Base-by-base conservation (phyloP, 202 grass and related monocot genomes). In the Elaeis oleifera region DNA sequence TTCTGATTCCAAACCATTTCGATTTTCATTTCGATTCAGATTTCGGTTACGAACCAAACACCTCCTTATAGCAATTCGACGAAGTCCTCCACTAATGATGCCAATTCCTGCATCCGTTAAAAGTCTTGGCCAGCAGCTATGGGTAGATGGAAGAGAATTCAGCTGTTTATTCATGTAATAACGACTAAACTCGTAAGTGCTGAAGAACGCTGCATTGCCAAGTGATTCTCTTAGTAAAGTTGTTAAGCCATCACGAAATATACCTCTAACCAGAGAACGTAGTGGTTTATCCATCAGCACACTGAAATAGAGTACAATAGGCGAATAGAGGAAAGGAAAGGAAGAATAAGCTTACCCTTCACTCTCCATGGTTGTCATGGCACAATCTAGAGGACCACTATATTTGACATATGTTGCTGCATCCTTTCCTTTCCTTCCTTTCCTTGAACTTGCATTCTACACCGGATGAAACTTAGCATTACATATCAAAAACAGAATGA, bases 361-460 rank as follows among this genome's bases (percentile, higher is more conserved):
- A 76, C 31, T 76, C 68, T 85, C 59, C 56, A 96, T 36, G 54
- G 84, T 96, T 88, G 88, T 96, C 21, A 78, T 28, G 71, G 81
- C 91, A 76, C 84, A 88, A 80, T 96, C 87, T 58, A 96, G 63
- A 71, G 91, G 91, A 22, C 91, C 86, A 21, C 70, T 74, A 60
- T 88, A 96, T 64, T 73, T 80, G 31, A 77, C 59, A 81, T 67
- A 75, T 23, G 60, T 68, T 62, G 65, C 6, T 32, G 71, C 19
- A 65, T 85, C 74, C 73, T 90, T 96, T 20, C 20, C 20, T 20
- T 20, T 20, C 20, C 20, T 20, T 20, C 20, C 20, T 20, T 20
- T 60, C 91, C 91, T 83, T 96, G 91, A 76, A 90, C 91, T 96
- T 96, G 87, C 87, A 96, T 96, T 84, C 91, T 96, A 83, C 91